Base-by-base conservation (phyloP, 225 moss, liverwort and hornwort species). In the Marchantia paleacea region DNA sequence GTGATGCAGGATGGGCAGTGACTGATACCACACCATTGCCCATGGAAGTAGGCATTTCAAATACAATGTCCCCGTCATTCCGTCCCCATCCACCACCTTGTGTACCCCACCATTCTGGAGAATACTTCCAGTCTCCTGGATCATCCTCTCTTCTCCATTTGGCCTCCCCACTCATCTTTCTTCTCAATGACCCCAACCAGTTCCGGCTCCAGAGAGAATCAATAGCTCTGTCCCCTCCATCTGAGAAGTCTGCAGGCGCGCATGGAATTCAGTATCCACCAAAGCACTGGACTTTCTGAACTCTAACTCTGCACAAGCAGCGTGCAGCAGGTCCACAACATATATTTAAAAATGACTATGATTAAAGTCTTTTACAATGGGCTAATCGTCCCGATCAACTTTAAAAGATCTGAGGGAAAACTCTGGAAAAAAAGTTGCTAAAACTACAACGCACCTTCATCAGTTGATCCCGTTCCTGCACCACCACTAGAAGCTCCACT, bases 91-190 rank as follows among this genome's bases (percentile, higher is more conserved):
- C 88, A 71, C 92, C 92, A 73, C 86, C 93, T 65, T 97, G 97
- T 51, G 90, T 91, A 78, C 97, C 97, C 94, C 94, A 97, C 97
- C 97, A 97, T 80, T 97, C 97, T 1, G 97, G 92, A 55, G 97
- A 97, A 76, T 80, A 91, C 49, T 83, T 89, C 97, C 97, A 97
- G 80, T 92, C 89, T 71, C 97, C 93, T 76, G 92, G 92, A 72
- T 92, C 93, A 31, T 82, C 78, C 16, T 73, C 87, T 76, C 88
- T 88, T 54, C 86, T 87, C 60, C 91, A 25, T 80, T 86, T 85
- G 15, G 87, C 85, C 52, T 90, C 86, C 25, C 83, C 81, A 79
- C 81, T 83, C 68, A 88, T 71, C 26, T 83, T 83, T 73, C 87
- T 88, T 79, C 72, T 85, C 52, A 57, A 57, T 39, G 83, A 75